Evolutionary conservation across 2,329 filamentous ascomycete genomes (phyloP), one percentile per base, ranked within the genome.

Genomic region (Aspergillus glaucus): DNA sequence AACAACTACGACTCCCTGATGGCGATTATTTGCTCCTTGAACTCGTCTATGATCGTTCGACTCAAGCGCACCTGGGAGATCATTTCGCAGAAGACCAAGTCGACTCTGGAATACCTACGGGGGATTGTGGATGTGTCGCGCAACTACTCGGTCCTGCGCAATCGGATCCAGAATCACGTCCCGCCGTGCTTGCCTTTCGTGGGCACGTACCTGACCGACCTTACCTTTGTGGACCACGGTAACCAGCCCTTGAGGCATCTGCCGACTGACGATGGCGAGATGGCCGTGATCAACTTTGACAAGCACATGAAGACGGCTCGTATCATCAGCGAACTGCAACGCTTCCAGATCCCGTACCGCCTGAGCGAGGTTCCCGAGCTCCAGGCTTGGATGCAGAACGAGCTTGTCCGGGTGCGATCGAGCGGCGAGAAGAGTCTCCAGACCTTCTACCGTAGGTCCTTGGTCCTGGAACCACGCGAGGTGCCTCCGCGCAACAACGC

Each of bases 1-100:
- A 86, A 93, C 73, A 98, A 98, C 72, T 98, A 96, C 60, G 92
- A 98, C 63, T 88, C 89, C 0, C 74, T 98, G 9, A 96, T 97
- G 90, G 90, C 93, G 6, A 95, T 98, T 59, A 89, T 95, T 61
- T 96, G 91, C 75, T 91, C 88, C 8, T 73, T 98, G 44, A 95
- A 95, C 69, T 91, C 87, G 49, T 95, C 91, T 14, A 92, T 90
- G 60, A 92, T 98, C 57, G 83, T 84, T 47, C 87, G 93, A 17
- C 76, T 98, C 7, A 88, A 87, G 64, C 87, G 85, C 62, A 98
- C 93, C 0, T 98, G 93, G 93, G 93, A 97, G 47, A 68, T 84
- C 10, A 82, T 98, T 8, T 92, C 88, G 4, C 77, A 79, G 41
- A 96, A 88, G 75, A 89, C 88, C 44, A 92, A 90, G 64, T 81